Base-by-base conservation (phyloP, 345 rosid species). In the Leavenworthia alabamica region DNA sequence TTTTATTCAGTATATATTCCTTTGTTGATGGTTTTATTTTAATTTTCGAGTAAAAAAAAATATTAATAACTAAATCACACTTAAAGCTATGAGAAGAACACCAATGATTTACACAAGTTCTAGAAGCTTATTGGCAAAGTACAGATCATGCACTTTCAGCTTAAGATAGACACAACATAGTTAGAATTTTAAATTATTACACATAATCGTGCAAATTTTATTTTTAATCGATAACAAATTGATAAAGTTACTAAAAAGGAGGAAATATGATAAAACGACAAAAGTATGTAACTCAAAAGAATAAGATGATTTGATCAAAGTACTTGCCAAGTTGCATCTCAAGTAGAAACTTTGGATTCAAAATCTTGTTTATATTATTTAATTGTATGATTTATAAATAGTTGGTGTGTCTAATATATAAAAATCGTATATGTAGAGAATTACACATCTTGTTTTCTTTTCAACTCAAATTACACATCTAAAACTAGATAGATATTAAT, bases 121-220 rank as follows among this genome's bases (percentile, higher is more conserved):
- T 69, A 69, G 68, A 61, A 61, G 32, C 19, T 17, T 13, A 20
- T 53, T 55, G 43, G 56, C 49, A 70, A 70, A 70, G 58, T 70
- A 70, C 69, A 39, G 20, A 70, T 62, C 44, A 11, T 62, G 69
- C 64, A 55, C 37, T 70, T 55, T 47, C 74, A 70, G 54, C 40
- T 45, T 37, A 62, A 54, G 69, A 70, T 70, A 70, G 44, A 69
- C 48, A 55, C 69, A 62, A 47, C 45, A 55, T 13, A 35, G 42
- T 35, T 15, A 14, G 11, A 70, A 5, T 37, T 3, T 24, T 16
- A 33, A 39, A 16, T 3, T 27, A 17, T 26, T 54, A 35, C 8
- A 52, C 7, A 61, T 32, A 27, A 54, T 62, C 56, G 55, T 60
- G 62, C 55, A 60, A 43, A 43, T 56, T 53, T 68, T 53, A 69